Evolutionary conservation across 2,329 filamentous ascomycete genomes (phyloP), one percentile per base, ranked within the genome.

Genomic region (Zymoseptoria ardabiliae): DNA sequence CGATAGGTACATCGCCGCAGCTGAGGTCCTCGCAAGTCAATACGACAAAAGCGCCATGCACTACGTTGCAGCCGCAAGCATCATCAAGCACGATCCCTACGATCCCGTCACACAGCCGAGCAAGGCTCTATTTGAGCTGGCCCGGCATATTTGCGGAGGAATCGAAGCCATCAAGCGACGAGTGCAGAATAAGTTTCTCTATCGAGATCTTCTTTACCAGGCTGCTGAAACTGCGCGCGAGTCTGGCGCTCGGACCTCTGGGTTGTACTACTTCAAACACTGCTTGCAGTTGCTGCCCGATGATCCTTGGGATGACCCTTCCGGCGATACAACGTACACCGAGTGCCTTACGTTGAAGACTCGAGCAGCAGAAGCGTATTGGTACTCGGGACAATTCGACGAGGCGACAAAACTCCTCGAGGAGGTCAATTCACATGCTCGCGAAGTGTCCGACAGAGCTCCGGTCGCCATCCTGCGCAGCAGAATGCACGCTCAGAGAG

Each of bases 1-100:
- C 72, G 92, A 97, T 72, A 85, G 92, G 56, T 95, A 95, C 68
- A 82, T 91, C 56, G 86, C 89, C 69, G 90, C 90, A n/a, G 86
- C 90, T 4, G 79, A 85, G 8, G 81, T 83, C 4, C 77, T 96
- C 55, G 84, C 83, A 62, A 86, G 92, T 70, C 85, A 84, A 68
- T 78, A 76, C 54, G 85, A 88, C 58, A 77, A 82, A 21, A 78
- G 82, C 20, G 88, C 89, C 66, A 97, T 97, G 92, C 91, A 97
- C 73, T 97, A 92, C 67, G 85, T 91, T 52, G 90, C 97, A 67
- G 88, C 90, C 0, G 87, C 90, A 69, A 88, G 87, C 0, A 83
- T 97, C 65, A 84, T 92, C 72, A 88, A 89, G 66, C 87, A 91
- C 66, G 84, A 77, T 21, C 76, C 78, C 7, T 74, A 82, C 22